A percentile compares a stretch with the other conserved stretches of the same genome.
Conservation (phyloP, 768 basidiomycete genomes). For the Sporobolomyces phaffii region DNA sequence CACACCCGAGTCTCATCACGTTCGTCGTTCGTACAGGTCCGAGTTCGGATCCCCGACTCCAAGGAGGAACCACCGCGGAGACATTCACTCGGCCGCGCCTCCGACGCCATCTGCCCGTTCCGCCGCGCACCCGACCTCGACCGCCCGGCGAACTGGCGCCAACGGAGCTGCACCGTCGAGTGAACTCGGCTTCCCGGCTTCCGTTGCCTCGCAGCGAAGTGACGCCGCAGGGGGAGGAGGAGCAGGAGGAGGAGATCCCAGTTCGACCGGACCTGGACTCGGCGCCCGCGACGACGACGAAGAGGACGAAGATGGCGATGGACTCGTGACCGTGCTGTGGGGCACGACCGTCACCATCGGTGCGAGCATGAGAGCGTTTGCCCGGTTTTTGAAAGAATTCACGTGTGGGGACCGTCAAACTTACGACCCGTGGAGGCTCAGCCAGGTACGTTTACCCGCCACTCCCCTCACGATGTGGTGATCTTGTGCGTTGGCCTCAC, state of each 20-base stretch:
- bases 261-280: conserved; percentile 24
- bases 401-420: conserved; percentile 62
- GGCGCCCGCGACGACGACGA: conserved; percentile 16
- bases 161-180: conserved; percentile 42
- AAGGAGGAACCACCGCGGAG: conserved; percentile 69
- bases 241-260: conserved; percentile 24
- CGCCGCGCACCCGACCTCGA: conserved; percentile 49
- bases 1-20: not conserved
- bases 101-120: conserved; percentile 44
- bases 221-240: conserved; percentile 30
- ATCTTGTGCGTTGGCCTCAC: too few species aligned
- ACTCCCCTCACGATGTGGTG: not conserved
- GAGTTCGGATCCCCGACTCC: conserved; percentile 55
- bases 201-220: conserved; percentile 12
- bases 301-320: conserved; percentile 45
- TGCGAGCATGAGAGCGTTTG: conserved; percentile 85
- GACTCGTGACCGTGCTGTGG: conserved; percentile 79
- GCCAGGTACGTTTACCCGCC: conserved; percentile 44
- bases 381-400: conserved; percentile 82
- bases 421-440: conserved; percentile 49
- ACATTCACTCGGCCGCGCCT: conserved; percentile 79
- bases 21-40: not conserved
- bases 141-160: conserved; percentile 44
- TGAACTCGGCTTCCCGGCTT: conserved; percentile 35
- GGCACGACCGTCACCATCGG: conserved; percentile 90